Evolutionary conservation across 2,329 filamentous ascomycete species (phyloP).

Genomic region (Ascochyta pisi): DNA sequence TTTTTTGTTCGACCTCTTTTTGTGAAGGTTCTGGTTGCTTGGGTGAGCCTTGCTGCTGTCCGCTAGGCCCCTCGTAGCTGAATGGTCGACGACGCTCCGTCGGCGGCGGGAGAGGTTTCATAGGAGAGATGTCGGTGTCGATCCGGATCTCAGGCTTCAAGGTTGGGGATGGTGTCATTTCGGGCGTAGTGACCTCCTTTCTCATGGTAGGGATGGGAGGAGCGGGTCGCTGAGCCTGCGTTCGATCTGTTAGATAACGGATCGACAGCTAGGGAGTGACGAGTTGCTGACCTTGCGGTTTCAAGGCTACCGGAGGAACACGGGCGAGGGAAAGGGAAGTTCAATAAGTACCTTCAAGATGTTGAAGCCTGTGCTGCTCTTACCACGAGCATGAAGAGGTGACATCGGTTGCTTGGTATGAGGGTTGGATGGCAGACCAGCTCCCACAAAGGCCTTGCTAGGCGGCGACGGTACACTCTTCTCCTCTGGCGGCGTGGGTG

Average conservation of each 20-base stretch:
- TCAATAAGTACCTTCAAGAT: slow-evolving; percentile 46
- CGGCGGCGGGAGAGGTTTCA: slow-evolving; percentile 27
- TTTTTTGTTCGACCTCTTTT: neutral
- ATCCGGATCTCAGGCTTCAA: slow-evolving; percentile 25
- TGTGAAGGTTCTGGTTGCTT: slow-evolving; percentile 2
- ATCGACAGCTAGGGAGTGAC: neutral
- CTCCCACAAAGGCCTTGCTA: slow-evolving; percentile 32
- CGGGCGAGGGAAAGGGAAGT: slow-evolving; percentile 31
- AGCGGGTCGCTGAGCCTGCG: slow-evolving; percentile 31
- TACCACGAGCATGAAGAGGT: slow-evolving; percentile 42
- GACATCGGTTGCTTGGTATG: slow-evolving; percentile 29
- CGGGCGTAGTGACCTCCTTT: slow-evolving; percentile 37
- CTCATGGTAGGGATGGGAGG: slow-evolving; percentile 24
- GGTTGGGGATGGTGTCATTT: slow-evolving; percentile 39
- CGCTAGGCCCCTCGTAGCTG: slow-evolving; percentile 32
- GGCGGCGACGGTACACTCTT: slow-evolving; percentile 22
- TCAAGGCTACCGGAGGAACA: slow-evolving; percentile 26
- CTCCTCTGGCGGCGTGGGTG: slow-evolving; percentile 42
- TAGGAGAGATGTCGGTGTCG: slow-evolving; percentile 29
- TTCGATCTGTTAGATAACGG: neutral
- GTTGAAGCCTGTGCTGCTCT: slow-evolving; percentile 48
- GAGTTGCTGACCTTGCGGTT: slow-evolving; percentile 7
- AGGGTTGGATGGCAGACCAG: slow-evolving; percentile 42
- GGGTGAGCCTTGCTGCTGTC: slow-evolving; percentile 8
- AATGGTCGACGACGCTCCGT: slow-evolving; percentile 31